These are phyloP conservation scores for Euphorbia neoarborescens DNA, from an alignment of 441 rosid species.

Conservation along the genomic window DNA sequence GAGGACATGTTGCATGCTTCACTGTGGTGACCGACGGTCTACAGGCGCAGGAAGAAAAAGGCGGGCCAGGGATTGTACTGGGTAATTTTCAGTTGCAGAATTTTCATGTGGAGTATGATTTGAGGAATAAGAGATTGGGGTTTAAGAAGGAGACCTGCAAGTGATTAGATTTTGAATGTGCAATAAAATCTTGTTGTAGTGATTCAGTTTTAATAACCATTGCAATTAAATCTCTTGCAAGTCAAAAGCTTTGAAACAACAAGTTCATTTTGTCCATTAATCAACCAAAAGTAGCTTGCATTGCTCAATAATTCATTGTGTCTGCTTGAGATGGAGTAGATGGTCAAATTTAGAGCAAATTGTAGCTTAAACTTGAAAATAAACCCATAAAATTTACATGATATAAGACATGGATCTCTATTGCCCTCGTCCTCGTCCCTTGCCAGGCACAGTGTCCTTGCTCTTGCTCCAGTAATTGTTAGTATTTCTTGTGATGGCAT, in stretches of 20 bases:
- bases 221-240: background rate
- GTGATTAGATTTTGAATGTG: background rate
- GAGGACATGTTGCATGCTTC: conserved; percentile 32
- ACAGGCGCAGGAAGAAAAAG: conserved; percentile 11
- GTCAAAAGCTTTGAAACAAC: background rate
- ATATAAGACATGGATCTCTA: background rate
- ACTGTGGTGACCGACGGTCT: conserved; percentile 34
- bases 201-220: background rate
- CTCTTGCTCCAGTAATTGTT: background rate
- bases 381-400: too few species aligned
- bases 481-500: background rate
- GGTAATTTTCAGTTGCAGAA: conserved; percentile 55
- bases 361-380: too few species aligned
- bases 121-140: conserved; percentile 46
- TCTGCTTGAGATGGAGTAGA: too few species aligned
- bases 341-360: too few species aligned
- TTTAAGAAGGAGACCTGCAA: conserved; percentile 29
- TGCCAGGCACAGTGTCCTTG: background rate
- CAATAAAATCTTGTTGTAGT: background rate
- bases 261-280: background rate
- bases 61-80: conserved; percentile 39
- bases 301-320: background rate
- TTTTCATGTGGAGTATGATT: conserved; percentile 47
- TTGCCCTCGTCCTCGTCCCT: background rate
- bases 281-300: background rate